Conservation (phyloP, 495 filamentous ascomycete genomes). For the Parathielavia hyrcaniae region DNA sequence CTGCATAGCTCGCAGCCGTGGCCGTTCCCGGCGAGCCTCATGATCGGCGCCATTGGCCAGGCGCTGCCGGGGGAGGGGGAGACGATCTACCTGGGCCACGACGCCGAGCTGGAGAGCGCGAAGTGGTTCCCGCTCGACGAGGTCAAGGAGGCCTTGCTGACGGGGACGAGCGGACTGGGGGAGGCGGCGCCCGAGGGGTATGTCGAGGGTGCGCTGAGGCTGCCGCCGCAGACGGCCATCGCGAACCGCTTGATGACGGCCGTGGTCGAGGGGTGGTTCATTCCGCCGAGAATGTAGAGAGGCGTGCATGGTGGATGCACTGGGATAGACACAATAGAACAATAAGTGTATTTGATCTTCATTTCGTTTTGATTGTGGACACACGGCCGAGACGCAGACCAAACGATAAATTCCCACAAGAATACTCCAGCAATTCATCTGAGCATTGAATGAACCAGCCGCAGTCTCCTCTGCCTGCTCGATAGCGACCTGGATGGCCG, state of each 20-base stretch:
- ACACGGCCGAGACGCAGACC: too few species aligned
- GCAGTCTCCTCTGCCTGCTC: too few species aligned
- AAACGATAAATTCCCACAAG: too few species aligned
- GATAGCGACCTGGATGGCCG: too few species aligned
- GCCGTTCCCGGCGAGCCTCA: constrained; percentile 65
- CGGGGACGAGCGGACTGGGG: constrained; percentile 60
- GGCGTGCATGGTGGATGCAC: background rate
- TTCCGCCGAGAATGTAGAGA: constrained; percentile 36
- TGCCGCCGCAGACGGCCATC: constrained; percentile 73
- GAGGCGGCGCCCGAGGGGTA: constrained; percentile 57
- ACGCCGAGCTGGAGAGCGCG: constrained; percentile 85
- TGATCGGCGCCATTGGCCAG: constrained; percentile 93
- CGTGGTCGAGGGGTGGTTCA: constrained; percentile 40
- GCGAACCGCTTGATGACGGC: constrained; percentile 62
- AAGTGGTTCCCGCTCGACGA: constrained; percentile 75
- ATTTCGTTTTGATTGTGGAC: too few species aligned
- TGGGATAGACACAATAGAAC: background rate
- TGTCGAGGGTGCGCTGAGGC: constrained; percentile 61
- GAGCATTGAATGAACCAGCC: too few species aligned
- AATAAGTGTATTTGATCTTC: too few species aligned
- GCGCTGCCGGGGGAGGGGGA: constrained; percentile 70
- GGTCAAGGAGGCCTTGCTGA: constrained; percentile 54
- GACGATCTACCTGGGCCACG: constrained; percentile 73
- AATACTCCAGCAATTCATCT: too few species aligned
- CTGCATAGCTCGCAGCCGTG: constrained; percentile 87